phyloP scores from a whole-genome alignment of 2,329 filamentous ascomycete species.

The Claviceps purpurea region DNA sequence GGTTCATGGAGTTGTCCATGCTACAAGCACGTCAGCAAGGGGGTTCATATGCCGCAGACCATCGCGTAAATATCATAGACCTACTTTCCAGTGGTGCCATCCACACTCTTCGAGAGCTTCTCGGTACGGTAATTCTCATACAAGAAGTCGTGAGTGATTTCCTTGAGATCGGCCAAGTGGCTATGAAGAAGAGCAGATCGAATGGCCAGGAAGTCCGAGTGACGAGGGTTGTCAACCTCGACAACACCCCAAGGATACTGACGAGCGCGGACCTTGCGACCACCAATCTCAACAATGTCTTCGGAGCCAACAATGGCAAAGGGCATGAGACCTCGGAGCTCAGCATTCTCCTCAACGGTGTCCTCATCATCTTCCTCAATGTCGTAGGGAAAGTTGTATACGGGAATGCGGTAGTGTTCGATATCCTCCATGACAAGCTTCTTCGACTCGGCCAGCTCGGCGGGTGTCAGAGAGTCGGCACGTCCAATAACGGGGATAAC shows the following conservation, averaged over 20 bases:
- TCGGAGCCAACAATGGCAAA: constrained; percentile 98
- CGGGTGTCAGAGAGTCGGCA: constrained; percentile 90
- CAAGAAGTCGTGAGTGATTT: constrained; percentile 98
- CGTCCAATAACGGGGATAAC: constrained; percentile 98
- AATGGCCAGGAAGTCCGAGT: constrained; percentile 97
- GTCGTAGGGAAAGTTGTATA: constrained; percentile 99
- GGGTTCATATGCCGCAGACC: not conserved
- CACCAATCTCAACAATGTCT: constrained; percentile 86
- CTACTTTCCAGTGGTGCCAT: constrained; percentile 77
- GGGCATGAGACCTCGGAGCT: constrained; percentile 93
- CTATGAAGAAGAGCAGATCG: constrained; percentile 93
- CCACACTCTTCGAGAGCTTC: constrained; percentile 99
- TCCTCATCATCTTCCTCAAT: constrained; percentile 99
- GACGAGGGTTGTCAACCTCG: constrained; percentile 96
- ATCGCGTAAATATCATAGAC: constrained; percentile 26
- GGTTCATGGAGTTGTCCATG: constrained; percentile 77
- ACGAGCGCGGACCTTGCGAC: constrained; percentile 80
- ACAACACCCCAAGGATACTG: constrained; percentile 99
- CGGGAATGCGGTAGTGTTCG: constrained; percentile 97
- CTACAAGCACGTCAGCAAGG: constrained; percentile 26
- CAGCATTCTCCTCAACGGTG: constrained; percentile 97
- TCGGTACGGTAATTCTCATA: constrained; percentile 99
- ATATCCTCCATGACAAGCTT: constrained; percentile 99
- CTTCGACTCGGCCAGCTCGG: constrained; percentile 96
- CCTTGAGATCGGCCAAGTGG: constrained; percentile 95